These are phyloP conservation scores for Argentina anserina DNA, from an alignment of 306 rosid genomes.

Conservation along the genomic window DNA sequence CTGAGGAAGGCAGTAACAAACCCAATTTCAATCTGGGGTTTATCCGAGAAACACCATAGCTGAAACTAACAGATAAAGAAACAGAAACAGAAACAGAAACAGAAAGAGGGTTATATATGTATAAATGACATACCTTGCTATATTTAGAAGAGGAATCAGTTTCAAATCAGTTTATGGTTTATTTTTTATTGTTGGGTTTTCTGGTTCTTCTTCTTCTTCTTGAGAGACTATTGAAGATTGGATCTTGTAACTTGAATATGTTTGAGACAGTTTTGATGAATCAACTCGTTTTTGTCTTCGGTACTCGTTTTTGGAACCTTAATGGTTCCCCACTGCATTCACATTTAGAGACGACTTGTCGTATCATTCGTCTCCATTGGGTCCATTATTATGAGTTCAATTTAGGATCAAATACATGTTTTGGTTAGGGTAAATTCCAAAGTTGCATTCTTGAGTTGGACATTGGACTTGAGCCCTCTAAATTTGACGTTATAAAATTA, in stretches of 20 bases:
- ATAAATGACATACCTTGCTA: background rate
- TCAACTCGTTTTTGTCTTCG: background rate
- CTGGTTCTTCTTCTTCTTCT: background rate
- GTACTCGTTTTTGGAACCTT: background rate
- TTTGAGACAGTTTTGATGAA: background rate
- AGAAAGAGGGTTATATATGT: background rate
- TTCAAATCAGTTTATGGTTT: background rate
- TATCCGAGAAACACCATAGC: background rate
- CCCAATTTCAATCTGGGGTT: constrained; percentile 4
- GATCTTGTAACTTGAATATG: background rate
- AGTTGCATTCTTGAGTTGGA: too few species aligned
- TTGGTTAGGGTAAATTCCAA: too few species aligned
- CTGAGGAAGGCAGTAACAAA: background rate
- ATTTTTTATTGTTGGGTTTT: background rate
- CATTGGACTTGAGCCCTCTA: too few species aligned
- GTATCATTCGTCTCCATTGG: background rate
- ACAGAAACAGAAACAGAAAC: background rate
- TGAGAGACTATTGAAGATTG: background rate
- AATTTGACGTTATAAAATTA: too few species aligned
- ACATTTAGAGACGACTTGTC: background rate
- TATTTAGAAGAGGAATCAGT: background rate
- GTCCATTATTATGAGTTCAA: background rate
- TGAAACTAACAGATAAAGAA: background rate
- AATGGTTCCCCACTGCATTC: background rate
- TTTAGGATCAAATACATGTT: background rate